Evolutionary conservation across 805 yeast species (phyloP), one percentile per base, ranked within the genome.

Genomic region (Nakazawaea populi): DNA sequence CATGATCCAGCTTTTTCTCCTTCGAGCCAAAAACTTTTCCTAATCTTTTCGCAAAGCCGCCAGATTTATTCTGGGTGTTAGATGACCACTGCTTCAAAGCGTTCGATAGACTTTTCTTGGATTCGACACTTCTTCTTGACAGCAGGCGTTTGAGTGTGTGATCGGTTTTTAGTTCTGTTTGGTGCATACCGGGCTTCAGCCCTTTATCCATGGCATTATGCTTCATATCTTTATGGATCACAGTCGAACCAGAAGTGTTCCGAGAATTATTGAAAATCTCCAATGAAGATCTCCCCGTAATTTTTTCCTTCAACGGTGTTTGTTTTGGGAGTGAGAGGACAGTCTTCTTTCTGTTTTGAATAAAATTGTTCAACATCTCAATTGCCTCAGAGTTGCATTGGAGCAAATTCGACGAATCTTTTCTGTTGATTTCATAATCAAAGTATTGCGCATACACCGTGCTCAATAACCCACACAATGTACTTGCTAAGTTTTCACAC

Each of bases 401-500:
- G 35, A 45, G 12, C 27, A 50, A 36, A 10, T 36, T 41, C 14
- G 46, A 1, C 10, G 10, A 36, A 10, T 45, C 46, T 14, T 9
- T 14, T 8, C 31, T 18, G 32, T 50, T 50, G 43, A 41, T 36
- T 9, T 36, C 38, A 32, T 46, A 43, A 10, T 38, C 28, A 32
- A 51, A 37, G 27, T 42, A 51, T 5, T 38, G 29, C 9, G 31
- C 40, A 38, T 42, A 51, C 12, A 39, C 50, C 7, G 6, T 31
- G 18, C 45, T 32, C 46, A 51, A 42, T 11, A 38, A 29, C 11
- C 32, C 42, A 38, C 50, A 46, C 7, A 51, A 30, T 4, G 29
- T 5, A 6, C 27, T n/a, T 24, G 30, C 10, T 7, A 51, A 42
- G 37, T 42, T 8, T 58, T 50, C 52, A 54, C 49, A 18, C 59